Conservation (phyloP, 345 rosid species). For the Citrus medica region DNA sequence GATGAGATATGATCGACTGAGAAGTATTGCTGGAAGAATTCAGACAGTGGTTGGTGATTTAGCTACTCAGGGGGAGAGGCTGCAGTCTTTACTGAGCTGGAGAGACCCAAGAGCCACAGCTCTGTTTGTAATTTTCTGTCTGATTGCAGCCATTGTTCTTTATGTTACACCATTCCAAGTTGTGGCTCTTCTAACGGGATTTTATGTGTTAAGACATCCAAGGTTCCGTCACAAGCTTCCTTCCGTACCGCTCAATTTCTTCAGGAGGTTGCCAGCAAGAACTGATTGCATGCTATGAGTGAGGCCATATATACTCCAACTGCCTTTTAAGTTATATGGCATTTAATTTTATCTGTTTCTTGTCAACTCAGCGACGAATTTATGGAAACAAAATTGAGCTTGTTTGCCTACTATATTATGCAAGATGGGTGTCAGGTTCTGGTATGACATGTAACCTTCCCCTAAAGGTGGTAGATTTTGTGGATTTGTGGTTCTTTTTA, state of each 20-base stretch:
- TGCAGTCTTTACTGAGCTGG: conserved; percentile 90
- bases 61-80: conserved; percentile 93
- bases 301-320: conserved; percentile 1
- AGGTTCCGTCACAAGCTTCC: conserved; percentile 89
- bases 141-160: conserved; percentile 72
- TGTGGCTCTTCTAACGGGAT: conserved; percentile 62
- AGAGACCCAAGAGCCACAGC: conserved; percentile 90
- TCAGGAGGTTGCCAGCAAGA: conserved; percentile 90
- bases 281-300: conserved; percentile 83
- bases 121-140: conserved; percentile 74
- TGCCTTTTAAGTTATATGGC: conserved; percentile 10
- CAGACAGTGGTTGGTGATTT: conserved; percentile 95
- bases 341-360: conserved; percentile 3
- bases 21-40: conserved; percentile 89
- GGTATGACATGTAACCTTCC: conserved; percentile 33
- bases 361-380: conserved; percentile 12
- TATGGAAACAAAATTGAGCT: conserved; percentile 25
- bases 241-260: conserved; percentile 88
- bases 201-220: conserved; percentile 83
- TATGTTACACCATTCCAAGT: conserved; percentile 92
- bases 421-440: conserved; percentile 4
- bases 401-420: conserved; percentile 18
- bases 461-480: conserved; percentile 50
- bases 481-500: conserved; percentile 30
- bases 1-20: conserved; percentile 82